phyloP scores from a whole-genome alignment of 805 yeast species.

The Blastobotrys americana region DNA sequence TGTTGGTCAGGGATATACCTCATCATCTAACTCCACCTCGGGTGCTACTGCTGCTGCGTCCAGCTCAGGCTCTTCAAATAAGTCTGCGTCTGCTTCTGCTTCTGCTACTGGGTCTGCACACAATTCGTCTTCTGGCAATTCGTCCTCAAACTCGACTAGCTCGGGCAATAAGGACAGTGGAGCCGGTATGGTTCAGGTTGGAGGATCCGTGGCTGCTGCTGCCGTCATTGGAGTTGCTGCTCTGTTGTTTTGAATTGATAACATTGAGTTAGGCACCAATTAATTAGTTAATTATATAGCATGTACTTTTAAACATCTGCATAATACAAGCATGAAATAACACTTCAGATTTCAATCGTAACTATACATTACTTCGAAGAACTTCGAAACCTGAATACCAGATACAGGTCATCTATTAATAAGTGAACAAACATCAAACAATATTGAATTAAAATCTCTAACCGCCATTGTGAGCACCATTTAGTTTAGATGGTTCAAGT shows the following conservation, averaged over 20 bases:
- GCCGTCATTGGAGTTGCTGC: conserved; percentile 8
- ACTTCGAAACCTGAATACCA: no score
- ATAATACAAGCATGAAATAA: no score
- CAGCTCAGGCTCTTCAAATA: conserved; percentile 7
- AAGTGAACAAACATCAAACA: no score
- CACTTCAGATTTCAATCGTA: no score
- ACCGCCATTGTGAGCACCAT: no score
- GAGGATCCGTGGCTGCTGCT: conserved; percentile 10
- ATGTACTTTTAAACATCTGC: no score
- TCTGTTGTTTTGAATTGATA: neutral
- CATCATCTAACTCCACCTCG: conserved; percentile 9
- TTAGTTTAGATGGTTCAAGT: conserved; percentile 41
- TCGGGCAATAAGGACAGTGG: conserved; percentile 4
- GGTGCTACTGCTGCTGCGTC: conserved; percentile 5
- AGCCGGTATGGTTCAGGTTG: conserved; percentile 3
- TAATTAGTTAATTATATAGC: no score
- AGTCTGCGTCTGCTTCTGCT: conserved; percentile 9
- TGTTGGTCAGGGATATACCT: conserved; percentile 19
- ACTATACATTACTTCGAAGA: no score
- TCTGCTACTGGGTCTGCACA: conserved; percentile 11
- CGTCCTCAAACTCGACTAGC: conserved; percentile 9
- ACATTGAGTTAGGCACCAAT: no score
- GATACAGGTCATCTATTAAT: no score
- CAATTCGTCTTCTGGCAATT: conserved; percentile 10
- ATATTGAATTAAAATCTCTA: no score